A percentile compares a stretch with the other conserved stretches of the same genome.
Evolutionary conservation across 2,329 filamentous ascomycete species (phyloP).

Genomic region (Hymenoscyphus scutula): DNA sequence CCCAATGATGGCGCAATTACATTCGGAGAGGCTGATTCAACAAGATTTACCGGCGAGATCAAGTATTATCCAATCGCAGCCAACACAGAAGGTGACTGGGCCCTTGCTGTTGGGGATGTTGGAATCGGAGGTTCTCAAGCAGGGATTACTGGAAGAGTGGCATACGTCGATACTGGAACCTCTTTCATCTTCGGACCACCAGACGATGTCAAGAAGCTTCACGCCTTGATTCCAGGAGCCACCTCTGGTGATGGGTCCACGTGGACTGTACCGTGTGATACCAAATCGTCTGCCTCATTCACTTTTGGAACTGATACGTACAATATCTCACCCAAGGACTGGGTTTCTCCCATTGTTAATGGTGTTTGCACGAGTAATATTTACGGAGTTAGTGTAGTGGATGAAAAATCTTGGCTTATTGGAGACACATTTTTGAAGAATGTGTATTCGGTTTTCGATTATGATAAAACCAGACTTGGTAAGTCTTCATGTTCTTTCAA

Average conservation of each 20-base stretch:
- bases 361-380: conserved; percentile 68
- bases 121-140: conserved; percentile 60
- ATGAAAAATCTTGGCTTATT: conserved; percentile 66
- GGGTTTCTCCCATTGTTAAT: conserved; percentile 48
- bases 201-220: conserved; percentile 63
- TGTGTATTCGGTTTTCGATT: conserved; percentile 83
- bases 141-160: conserved; percentile 46
- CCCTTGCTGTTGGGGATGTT: conserved; percentile 66
- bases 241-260: conserved; percentile 55
- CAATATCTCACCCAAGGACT: conserved; percentile 67
- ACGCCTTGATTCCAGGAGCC: conserved; percentile 61
- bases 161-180: conserved; percentile 82
- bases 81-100: conserved; percentile 62
- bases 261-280: conserved; percentile 73
- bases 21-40: conserved; percentile 68
- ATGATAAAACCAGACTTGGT: conserved; percentile 65
- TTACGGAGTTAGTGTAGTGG: conserved; percentile 67
- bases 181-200: conserved; percentile 73
- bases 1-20: conserved; percentile 72
- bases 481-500: conserved; percentile 29
- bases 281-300: conserved; percentile 58
- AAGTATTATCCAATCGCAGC: conserved; percentile 58
- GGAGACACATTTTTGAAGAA: conserved; percentile 88
- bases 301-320: conserved; percentile 68
- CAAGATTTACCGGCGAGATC: conserved; percentile 66